Evolutionary conservation across 2,329 filamentous ascomycete species (phyloP), one percentile per base, ranked within the genome.

Genomic region (Fusarium buharicum): DNA sequence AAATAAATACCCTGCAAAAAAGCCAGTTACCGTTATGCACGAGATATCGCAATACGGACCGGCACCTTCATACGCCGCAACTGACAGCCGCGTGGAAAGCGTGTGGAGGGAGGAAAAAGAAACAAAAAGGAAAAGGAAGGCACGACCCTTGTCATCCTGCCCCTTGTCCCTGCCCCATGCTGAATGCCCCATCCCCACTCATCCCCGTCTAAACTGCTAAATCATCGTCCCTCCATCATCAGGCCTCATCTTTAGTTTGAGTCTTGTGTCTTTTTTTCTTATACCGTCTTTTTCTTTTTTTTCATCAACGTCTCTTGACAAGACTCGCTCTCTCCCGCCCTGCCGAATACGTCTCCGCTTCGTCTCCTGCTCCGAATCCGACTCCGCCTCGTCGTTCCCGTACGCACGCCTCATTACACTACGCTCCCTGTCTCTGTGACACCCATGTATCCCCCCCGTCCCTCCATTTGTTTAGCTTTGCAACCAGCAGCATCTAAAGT

Each of bases 81-180:
- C 50, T 64, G 60, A 61, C 59, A 64, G 50, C 60, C 50, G 50
- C 50, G 55, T 55, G 55, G 39, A 54, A 38, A 49, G 47, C 43
- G 40, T 46, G 39, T 64, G 56, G 40, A 59, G 47, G 56, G 50
- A 24, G 36, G 18, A 48, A 55, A 38, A 57, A 64, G 58, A 63
- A 59, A 68, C 58, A 58, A 38, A 53, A 45, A 36, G 24, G 39
- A 55, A 53, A 20, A 54, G 55, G 34, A 68, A 66, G 56, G 33
- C 47, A 22, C 39, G 38, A 59, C 47, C 64, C 64, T 41, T 52
- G 63, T 58, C 63, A 10, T 28, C 24, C 41, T 46, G 20, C 58
- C 64, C 64, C 64, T 67, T 68, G 66, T 68, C 66, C 66, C 36
- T 68, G 66, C 65, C 65, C 66, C 59, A 65, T 66, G 65, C 56